Evolutionary conservation across 495 filamentous ascomycete genomes (phyloP), one percentile per base, ranked within the genome.

Genomic region (Sabuloglossum arenarium): DNA sequence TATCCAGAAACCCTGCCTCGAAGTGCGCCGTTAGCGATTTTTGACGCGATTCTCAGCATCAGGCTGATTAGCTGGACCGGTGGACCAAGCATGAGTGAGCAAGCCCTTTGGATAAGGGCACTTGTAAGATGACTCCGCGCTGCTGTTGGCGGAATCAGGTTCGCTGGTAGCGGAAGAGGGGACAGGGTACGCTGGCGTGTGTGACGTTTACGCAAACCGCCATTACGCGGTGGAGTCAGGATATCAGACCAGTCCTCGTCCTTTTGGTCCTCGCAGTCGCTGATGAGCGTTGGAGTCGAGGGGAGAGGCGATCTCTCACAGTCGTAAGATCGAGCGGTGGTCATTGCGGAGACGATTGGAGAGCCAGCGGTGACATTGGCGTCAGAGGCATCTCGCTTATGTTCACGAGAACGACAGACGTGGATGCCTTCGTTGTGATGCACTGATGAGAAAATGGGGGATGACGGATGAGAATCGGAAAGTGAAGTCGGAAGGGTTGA

Each of bases 31-130:
- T 80, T 76, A 0, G 78, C 74, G 59, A 93, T 85, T 37, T 76
- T 78, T 0, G 84, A 79, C 1, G 88, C 85, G 29, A 94, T 84
- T 53, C 78, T 78, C 8, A 94, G 73, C 72, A 94, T 85, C 42
- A 91, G 67, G 8, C 78, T 72, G 34, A 94, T 73, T 8, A 94
- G 73, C 58, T 85, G 77, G 24, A 80, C 74, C 0, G 88, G 86
- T 8, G 87, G 86, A 0, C 82, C 76, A 27, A 93, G 68, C 0
- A 93, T 70, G 3, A 91, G 71, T 21, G 84, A 77, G 63, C 78
- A 80, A 0, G 86, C 87, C 66, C 84, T 87, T 28, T 81, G 76
- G 19, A 93, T 70, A 25, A 94, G 74, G 0, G 78, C 76, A 10
- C 76, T 70, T 0, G 85, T 79, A 25, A 88, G 71, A 32, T 79